A percentile compares a stretch with the other conserved stretches of the same genome.
Evolutionary conservation across 2,329 filamentous ascomycete genomes (phyloP).

Genomic region (Ophiostoma novo-ulmi): DNA sequence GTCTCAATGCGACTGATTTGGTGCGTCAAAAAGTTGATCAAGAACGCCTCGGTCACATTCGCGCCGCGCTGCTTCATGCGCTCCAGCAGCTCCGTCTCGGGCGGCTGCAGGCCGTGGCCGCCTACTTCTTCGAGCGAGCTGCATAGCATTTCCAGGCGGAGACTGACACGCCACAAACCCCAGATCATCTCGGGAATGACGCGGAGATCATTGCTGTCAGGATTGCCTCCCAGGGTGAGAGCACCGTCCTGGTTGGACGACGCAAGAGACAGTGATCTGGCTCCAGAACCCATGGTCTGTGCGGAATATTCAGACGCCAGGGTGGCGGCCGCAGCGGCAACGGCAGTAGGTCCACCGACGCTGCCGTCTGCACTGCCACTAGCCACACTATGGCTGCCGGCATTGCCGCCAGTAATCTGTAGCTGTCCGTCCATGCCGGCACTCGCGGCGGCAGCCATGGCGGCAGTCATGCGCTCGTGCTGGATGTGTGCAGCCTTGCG

Average conservation of each 20-base stretch:
- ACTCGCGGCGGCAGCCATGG: slow-evolving; percentile 30
- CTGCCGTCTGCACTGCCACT: slow-evolving; percentile 8
- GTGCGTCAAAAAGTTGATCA: slow-evolving; percentile 87
- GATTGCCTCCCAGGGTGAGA: slow-evolving; percentile 16
- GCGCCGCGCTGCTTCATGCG: slow-evolving; percentile 61
- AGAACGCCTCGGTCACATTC: slow-evolving; percentile 80
- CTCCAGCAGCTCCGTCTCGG: slow-evolving; percentile 79
- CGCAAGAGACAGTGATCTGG: not conserved
- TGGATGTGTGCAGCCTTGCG: slow-evolving; percentile 65
- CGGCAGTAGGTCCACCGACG: not conserved
- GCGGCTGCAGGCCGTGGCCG: slow-evolving; percentile 61
- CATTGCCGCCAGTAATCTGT: not conserved
- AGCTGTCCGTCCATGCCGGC: slow-evolving; percentile 10
- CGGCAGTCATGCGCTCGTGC: slow-evolving; percentile 36
- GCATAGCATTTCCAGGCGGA: slow-evolving; percentile 90
- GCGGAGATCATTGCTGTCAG: slow-evolving; percentile 19
- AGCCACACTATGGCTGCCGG: not conserved
- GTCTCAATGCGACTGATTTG: slow-evolving; percentile 95
- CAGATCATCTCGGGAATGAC: slow-evolving; percentile 65
- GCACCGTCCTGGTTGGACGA: slow-evolving; percentile 12
- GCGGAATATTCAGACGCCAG: not conserved
- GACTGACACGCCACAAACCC: slow-evolving; percentile 81
- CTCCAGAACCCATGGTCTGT: not conserved
- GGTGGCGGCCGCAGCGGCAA: not conserved
- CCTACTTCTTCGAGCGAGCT: slow-evolving; percentile 72